Evolutionary conservation across 345 rosid species (phyloP), one percentile per base, ranked within the genome.

Genomic region (Bruguiera gymnorhiza): DNA sequence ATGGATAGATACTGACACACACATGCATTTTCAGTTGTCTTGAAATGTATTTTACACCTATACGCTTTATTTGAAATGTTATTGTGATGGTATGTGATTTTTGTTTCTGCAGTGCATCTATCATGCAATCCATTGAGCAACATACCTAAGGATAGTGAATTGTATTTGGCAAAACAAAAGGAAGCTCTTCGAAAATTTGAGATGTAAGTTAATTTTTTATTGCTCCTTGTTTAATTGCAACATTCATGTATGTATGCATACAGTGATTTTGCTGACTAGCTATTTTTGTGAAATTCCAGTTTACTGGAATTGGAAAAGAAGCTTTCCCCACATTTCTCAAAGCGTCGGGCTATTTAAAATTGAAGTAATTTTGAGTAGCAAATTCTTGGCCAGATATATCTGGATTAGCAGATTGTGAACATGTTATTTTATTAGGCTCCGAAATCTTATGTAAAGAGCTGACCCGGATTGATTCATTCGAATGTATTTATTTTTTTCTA

Each of bases 141-240:
- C 75, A 73, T 89, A 63, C 97, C 99, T 0, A 91, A 87, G 73
- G 97, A 91, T 67, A 85, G 97, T 72, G 95, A 95, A 21, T 74
- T 89, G 21, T 89, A 91, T 67, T 24, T 72, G 23, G 75, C 89
- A 50, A 95, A 91, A 82, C 83, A 81, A 66, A 88, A 79, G 27
- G 97, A 95, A 75, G 96, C 97, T 16, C 66, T 80, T 59, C 96
- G 73, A 67, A 95, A 87, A 82, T 91, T 77, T 76, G 88, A 91
- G 79, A 86, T 91, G 97, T 92, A 74, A 86, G 96, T 84, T 19
- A 34, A 34, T 30, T 2, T 39, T 26, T 34, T 24, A 24, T 64
- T 50, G 24, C 58, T 18, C 29, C 43, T 32, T 50, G 10, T 57
- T 27, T 50, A 20, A 19, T 3, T 60, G 50, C 50, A 43, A 43